Conservation (phyloP, 192 early-diverging fungal genomes). For the Linnemannia zychae region DNA sequence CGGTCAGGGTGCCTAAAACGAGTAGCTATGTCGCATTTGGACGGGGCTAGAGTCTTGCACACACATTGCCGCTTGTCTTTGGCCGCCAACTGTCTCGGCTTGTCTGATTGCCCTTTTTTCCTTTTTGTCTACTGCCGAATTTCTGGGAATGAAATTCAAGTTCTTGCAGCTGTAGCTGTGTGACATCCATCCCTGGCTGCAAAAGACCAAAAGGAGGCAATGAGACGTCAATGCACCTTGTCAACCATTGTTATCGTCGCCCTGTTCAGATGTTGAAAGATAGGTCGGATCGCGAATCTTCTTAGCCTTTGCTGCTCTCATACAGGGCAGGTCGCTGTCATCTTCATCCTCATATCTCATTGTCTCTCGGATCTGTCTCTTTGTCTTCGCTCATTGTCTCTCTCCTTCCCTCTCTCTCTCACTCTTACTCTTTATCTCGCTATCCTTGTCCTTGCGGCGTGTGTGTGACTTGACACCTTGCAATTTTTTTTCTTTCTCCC, state of each 20-base stretch:
- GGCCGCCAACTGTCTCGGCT: not conserved
- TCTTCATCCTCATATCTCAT: not conserved
- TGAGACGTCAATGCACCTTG: not conserved
- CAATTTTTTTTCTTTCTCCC: not conserved
- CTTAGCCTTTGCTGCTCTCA: not conserved
- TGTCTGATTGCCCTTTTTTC: not conserved
- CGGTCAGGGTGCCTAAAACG: not conserved
- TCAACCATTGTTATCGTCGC: too few species aligned
- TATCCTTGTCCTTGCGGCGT: too few species aligned
- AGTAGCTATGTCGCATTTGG: not conserved
- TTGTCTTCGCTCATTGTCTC: not conserved
- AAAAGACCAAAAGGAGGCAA: not conserved
- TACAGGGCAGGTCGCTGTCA: not conserved
- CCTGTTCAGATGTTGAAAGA: not conserved
- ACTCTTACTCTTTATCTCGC: too few species aligned
- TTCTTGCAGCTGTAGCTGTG: not conserved
- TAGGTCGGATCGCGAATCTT: not conserved
- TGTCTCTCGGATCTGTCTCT: not conserved
- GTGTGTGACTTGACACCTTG: not conserved
- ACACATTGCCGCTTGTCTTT: too few species aligned
- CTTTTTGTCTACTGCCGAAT: slow-evolving; percentile 5
- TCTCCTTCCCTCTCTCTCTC: not conserved
- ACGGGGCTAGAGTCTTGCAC: not conserved
- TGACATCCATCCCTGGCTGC: too few species aligned
- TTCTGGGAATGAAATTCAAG: slow-evolving; percentile 4